Base-by-base conservation (phyloP, 1,284 basidiomycete species). In the Moesziomyces sp. region DNA sequence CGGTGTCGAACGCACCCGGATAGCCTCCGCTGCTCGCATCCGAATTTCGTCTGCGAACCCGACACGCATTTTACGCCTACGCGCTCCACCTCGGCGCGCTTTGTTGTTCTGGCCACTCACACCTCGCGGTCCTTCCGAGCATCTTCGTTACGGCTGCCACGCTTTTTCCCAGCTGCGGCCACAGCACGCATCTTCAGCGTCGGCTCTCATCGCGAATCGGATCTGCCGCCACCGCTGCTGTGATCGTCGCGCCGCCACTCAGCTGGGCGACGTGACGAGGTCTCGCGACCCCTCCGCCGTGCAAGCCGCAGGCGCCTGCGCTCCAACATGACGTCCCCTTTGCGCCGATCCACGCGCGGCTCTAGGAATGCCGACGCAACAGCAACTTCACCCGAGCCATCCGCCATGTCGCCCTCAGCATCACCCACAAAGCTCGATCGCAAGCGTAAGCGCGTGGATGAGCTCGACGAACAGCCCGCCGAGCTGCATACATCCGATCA, bases 361-460 rank as follows among this genome's bases (percentile, higher is more conserved):
- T 28, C 43, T 5, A 58, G 64, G 57, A 62, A 66, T 18, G 52
- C 70, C 11, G 70, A 73, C n/a, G 44, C 58, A 3, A 6, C 69
- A 26, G 56, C 42, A 26, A 62, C 63, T n/a, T 63, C 69, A 23
- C 70, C 70, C 40, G 70, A 73, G n/a, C 70, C 70, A 7, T 33
- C 51, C 30, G 49, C 48, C 18, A 19, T 51, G 16, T 59, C 70
- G 30, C 64, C 70, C 5, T 63, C 70, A 13, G 24, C 28, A 18
- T 73, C 70, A 5, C 70, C 70, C 1, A 67, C 28, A 49, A 73
- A 73, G 33, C 10, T 46, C 30, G 70, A 73, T 24, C 70, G 70
- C 46, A 73, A 67, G 44, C 70, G 70, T 19, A 73, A 67, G 44
- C 63, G 64, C 42, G 44, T 16, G 6, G 70, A 73, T 16, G 70